A percentile compares a stretch with the other conserved stretches of the same genome.
These are phyloP conservation scores for Microsporum canis DNA, from an alignment of 2,329 filamentous ascomycete genomes.

Conservation along the genomic window DNA sequence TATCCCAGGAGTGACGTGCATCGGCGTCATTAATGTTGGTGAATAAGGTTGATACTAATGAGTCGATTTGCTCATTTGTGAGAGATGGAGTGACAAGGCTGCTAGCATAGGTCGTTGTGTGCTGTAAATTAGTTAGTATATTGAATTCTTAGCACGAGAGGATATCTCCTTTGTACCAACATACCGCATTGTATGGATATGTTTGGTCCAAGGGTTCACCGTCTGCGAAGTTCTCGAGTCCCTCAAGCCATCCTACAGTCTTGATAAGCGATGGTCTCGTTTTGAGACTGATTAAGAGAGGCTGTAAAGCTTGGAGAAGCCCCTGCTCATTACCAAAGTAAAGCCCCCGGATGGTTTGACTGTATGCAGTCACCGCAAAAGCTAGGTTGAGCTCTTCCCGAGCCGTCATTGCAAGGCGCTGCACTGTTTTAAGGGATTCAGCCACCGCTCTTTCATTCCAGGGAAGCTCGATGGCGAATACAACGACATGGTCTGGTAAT, in stretches of 20 bases:
- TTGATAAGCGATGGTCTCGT: neutral
- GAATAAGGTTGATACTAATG: neutral
- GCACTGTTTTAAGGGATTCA: slow-evolving; percentile 45
- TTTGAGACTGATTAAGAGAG: neutral
- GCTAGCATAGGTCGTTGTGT: neutral
- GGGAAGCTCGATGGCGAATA: slow-evolving; percentile 45
- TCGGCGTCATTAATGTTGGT: slow-evolving; percentile 32
- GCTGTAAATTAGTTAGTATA: neutral
- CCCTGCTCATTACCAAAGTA: slow-evolving; percentile 48
- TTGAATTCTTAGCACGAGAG: neutral
- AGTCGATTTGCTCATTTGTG: neutral
- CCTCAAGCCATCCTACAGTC: neutral
- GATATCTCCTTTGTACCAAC: neutral
- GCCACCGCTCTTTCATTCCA: slow-evolving; percentile 35
- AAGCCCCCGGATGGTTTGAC: slow-evolving; percentile 45
- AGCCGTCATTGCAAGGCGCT: slow-evolving; percentile 41
- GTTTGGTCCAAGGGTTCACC: neutral
- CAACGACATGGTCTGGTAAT: slow-evolving; percentile 10
- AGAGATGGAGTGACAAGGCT: neutral
- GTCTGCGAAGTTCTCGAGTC: neutral
- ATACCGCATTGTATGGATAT: neutral
- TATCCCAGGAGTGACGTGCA: slow-evolving; percentile 7
- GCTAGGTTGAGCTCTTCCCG: slow-evolving; percentile 46
- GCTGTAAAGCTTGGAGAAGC: slow-evolving; percentile 26
- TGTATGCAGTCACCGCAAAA: slow-evolving; percentile 44